Percentiles rank a stretch among this genome's conserved stretches.
Evolutionary conservation across 495 filamentous ascomycete species (phyloP).

Genomic region (Symbiotaphrina buchneri): DNA sequence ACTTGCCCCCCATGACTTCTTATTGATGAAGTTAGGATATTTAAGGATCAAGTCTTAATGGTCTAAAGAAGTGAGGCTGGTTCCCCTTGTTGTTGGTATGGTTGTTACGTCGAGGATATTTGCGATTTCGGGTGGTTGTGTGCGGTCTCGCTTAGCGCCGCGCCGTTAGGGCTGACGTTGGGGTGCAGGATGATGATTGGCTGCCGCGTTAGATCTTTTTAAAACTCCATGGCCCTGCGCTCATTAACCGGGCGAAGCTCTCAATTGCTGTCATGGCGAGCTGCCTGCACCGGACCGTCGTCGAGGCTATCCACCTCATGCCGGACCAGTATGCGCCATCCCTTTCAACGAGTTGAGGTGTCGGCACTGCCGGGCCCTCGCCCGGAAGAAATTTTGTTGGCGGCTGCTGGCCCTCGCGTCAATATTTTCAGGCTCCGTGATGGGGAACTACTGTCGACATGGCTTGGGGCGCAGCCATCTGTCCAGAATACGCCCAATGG

Average conservation of each 20-base stretch:
- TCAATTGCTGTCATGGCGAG: too few species aligned
- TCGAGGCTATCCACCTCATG: too few species aligned
- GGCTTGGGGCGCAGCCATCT: conserved; percentile 20
- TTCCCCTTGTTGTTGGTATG: conserved; percentile 1
- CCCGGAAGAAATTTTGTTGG: conserved; percentile 22
- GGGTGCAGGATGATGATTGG: too few species aligned
- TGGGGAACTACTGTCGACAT: conserved; percentile 22
- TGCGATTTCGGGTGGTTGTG: too few species aligned
- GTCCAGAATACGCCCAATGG: background rate
- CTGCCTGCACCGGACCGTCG: too few species aligned
- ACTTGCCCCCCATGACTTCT: conserved; percentile 99
- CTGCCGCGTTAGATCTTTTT: too few species aligned
- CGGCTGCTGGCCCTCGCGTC: conserved; percentile 29
- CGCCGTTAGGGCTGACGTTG: too few species aligned
- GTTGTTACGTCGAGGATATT: conserved; percentile 3
- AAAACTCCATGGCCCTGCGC: too few species aligned
- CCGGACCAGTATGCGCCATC: conserved; percentile 20
- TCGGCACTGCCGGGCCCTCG: conserved; percentile 14
- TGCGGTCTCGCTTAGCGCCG: too few species aligned
- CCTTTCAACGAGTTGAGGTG: conserved; percentile 28
- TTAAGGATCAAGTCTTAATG: conserved; percentile 51
- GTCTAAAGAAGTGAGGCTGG: background rate
- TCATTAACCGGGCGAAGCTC: too few species aligned
- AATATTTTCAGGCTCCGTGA: conserved; percentile 22
- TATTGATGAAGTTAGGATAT: conserved; percentile 83